phyloP scores from a whole-genome alignment of 2,329 filamentous ascomycete genomes.

The Pseudopyricularia javanii region DNA sequence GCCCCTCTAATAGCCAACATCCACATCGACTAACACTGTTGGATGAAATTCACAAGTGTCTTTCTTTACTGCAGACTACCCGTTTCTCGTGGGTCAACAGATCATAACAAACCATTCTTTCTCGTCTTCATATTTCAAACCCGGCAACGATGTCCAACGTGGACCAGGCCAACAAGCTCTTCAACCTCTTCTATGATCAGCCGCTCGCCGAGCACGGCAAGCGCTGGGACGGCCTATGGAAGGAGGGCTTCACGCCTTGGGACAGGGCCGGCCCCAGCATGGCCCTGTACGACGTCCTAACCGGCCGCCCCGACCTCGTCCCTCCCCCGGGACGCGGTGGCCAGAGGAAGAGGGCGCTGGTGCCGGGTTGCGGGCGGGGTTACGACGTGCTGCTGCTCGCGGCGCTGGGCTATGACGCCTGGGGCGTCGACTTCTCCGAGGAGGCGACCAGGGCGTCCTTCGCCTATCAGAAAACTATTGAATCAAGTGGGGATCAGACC shows the following conservation, averaged over 20 bases:
- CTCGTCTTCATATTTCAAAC: background rate
- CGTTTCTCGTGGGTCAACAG: no score
- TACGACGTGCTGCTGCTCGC: slow-evolving; percentile 70
- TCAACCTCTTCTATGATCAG: slow-evolving; percentile 9
- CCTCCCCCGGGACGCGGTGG: slow-evolving; percentile 10
- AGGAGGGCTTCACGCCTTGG: slow-evolving; percentile 35
- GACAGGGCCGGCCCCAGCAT: slow-evolving; percentile 40
- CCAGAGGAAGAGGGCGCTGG: slow-evolving; percentile 40
- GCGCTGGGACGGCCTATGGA: slow-evolving; percentile 37
- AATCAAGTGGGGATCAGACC: slow-evolving; percentile 20
- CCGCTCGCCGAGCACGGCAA: slow-evolving; percentile 8
- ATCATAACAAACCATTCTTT: background rate
- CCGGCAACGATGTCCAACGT: background rate
- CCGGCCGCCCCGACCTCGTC: slow-evolving; percentile 31
- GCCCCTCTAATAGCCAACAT: no score
- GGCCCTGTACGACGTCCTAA: slow-evolving; percentile 40
- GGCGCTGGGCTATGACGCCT: slow-evolving; percentile 64
- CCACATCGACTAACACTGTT: no score
- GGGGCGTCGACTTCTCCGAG: slow-evolving; percentile 57
- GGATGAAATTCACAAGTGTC: no score
- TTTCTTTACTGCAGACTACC: no score
- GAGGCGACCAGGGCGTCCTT: slow-evolving; percentile 31
- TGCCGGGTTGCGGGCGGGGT: slow-evolving; percentile 72
- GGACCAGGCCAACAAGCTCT: slow-evolving; percentile 13
- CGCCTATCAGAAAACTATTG: slow-evolving; percentile 23